Percentiles rank a stretch among this genome's conserved stretches.
These are phyloP conservation scores for Nitzschia putrida DNA, from an alignment of 108 stramenopile species.

Conservation along the genomic window DNA sequence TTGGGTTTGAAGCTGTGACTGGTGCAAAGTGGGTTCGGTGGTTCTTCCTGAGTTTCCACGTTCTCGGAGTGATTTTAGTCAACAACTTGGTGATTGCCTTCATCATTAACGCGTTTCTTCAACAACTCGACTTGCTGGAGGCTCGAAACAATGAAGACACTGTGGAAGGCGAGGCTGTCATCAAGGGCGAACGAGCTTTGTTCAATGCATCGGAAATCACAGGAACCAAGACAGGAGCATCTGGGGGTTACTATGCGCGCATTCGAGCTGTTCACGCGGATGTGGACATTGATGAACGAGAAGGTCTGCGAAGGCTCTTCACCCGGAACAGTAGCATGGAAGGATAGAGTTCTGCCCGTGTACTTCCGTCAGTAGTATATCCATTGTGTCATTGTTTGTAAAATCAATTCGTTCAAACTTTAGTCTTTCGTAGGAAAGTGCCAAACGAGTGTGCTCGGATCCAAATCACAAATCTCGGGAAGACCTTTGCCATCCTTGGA, in stretches of 20 bases:
- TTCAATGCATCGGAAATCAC: slow-evolving; percentile 58
- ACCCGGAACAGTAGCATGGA: slow-evolving; percentile 23
- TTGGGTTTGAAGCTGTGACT: slow-evolving; percentile 45
- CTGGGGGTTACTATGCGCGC: slow-evolving; percentile 37
- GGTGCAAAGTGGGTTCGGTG: slow-evolving; percentile 49
- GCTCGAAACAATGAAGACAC: slow-evolving; percentile 32
- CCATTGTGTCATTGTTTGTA: too few relatives aligned
- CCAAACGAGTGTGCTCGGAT: slow-evolving; percentile 34
- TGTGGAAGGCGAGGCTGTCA: slow-evolving; percentile 52
- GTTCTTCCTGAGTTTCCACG: slow-evolving; percentile 74
- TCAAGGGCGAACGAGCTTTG: slow-evolving; percentile 46
- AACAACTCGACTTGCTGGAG: slow-evolving; percentile 47
- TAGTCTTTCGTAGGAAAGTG: background rate
- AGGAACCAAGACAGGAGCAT: slow-evolving; percentile 59
- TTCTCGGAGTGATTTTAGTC: slow-evolving; percentile 68
- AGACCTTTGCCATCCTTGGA: background rate
- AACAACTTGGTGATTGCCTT: slow-evolving; percentile 82
- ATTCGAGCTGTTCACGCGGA: slow-evolving; percentile 29
- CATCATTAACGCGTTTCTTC: slow-evolving; percentile 72
- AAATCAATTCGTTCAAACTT: too few relatives aligned
- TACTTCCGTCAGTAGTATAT: too few relatives aligned
- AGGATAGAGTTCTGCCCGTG: too few relatives aligned
- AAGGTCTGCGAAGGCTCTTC: slow-evolving; percentile 32
- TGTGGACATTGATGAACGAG: slow-evolving; percentile 38
- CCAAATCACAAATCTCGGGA: slow-evolving; percentile 41